Base-by-base conservation (phyloP, 257 asterid genomes). In the Sherardia arvensis region DNA sequence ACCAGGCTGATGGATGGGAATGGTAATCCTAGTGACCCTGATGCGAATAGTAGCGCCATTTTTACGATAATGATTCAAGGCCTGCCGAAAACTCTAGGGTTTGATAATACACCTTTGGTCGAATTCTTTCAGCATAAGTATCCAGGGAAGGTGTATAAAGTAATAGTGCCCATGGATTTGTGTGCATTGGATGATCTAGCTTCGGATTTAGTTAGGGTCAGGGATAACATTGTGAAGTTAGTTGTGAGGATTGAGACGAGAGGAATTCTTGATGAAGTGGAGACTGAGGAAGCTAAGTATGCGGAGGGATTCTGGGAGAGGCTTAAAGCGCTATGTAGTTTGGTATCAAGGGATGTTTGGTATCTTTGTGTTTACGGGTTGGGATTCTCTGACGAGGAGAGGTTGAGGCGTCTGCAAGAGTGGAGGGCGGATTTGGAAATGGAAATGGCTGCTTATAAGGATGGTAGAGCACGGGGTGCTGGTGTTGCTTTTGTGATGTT, bases 371-470 rank as follows among this genome's bases (percentile, higher is more conserved):
- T 81, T 69, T 85, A 84, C 53, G 87, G 81, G 22, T 34, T 90
- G 70, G 97, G 99, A 0, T 84, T 93, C 59, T 87, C 99, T 1
- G 96, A 85, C 33, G 99, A 90, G 79, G 95, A 90, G 71, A 93
- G 74, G 70, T 69, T 93, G 77, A 87, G 96, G 78, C 87, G 85
- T 79, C 75, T 93, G 82, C 97, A 93, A 74, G 99, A 87, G 79
- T 68, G 56, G 69, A 83, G 99, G 74, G 99, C 99, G 43, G 96
- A 93, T 79, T 72, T 87, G 71, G 99, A 93, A 79, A 93, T 93
- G 99, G 96, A 93, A 80, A 90, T 90, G 99, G 91, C 91, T 21
- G 88, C 95, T 66, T 92, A 92, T 69, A 92, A 89, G 78, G 97
- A 92, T n/a, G 97, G 97, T 36, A 82, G 88, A 32, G 99, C 99